Evolutionary conservation across 2,329 filamentous ascomycete genomes (phyloP), one percentile per base, ranked within the genome.

Genomic region (Incumbomyces delicatus): DNA sequence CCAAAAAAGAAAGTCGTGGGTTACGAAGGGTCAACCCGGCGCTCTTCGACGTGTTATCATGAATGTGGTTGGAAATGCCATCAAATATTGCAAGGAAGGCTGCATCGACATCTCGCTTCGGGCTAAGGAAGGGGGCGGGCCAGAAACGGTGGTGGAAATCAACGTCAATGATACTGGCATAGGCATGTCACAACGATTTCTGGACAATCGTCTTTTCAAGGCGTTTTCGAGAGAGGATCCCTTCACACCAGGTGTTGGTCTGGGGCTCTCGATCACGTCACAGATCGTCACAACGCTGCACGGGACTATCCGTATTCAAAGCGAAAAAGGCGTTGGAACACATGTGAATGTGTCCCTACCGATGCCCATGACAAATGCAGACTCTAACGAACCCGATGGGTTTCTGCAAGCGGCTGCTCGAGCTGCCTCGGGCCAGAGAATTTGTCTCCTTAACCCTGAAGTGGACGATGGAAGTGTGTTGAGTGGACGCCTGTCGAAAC

Each of bases 171-270:
- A 63, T 33, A 61, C 60, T 0, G 61, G 61, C 8, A 53, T 53
- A 5, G 61, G 61, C 5, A 63, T 63, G 53, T 51, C 11, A 50
- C 57, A 27, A 30, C 39, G 42, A 13, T 54, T 49, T 60, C 54
- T 49, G 37, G 59, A 56, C 6, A 57, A 55, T 22, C 49, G 56
- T 13, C 34, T 63, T 7, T 83, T 79, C 56, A 72, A 68, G 0
- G 73, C 79, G 0, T 83, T 83, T 52, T 64, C 69, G 0, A 79
- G 83, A 48, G 80, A 83, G 54, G 69, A 80, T 34, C 57, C 62
- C 1, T 58, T 82, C 1, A 63, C 70, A 0, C 66, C 72, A 0
- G 80, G 80, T 0, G 75, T 74, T 1, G 80, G 80, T 0, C 64
- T 83, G 0, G 80, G 80, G 0, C 62, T 83, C 12, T 76, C 72